Evolutionary conservation across 257 asterid genomes (phyloP), one percentile per base, ranked within the genome.

Genomic region (Solanum ossicruentum): DNA sequence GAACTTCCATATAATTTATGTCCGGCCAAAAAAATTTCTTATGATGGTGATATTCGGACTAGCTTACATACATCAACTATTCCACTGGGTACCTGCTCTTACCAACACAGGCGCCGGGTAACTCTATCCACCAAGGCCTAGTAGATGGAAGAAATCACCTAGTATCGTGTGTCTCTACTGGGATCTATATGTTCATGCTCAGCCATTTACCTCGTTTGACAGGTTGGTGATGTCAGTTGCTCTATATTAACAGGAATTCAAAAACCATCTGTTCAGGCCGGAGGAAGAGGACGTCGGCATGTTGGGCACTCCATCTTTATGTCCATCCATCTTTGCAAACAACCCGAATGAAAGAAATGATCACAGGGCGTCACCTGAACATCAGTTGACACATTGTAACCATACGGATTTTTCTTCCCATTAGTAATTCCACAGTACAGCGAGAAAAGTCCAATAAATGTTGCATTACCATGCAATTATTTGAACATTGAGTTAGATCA

Each of bases 261-360:
- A 84, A 80, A 82, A 85, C 80, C 85, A 86, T 84, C 80, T 56
- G 82, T 87, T 93, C 84, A 96, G 16, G 98, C 92, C 5, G 99
- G 97, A 13, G 99, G 98, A 83, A 96, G 99, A 51, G 98, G 89
- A 26, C 99, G 96, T 2, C 98, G 94, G 84, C 98, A 96, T 28
- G 98, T 96, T 18, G 99, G 99, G 89, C 99, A 96, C 91, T 96
- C 99, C 99, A 96, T 95, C 90, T 96, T 96, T 81, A 96, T 91
- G 91, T 96, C 99, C 99, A 96, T 95, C 99, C 99, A 96, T 90
- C 98, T 91, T 87, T 93, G 98, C 85, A 96, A 86, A 81, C 99
- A 96, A 26, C 96, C 91, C 12, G 94, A 87, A 88, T 96, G 99
- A 87, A 95, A 96, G 94, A 95, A 94, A 92, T 96, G 99, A 83